phyloP scores from a whole-genome alignment of 2,329 filamentous ascomycete genomes.

The Cadophora gregata region DNA sequence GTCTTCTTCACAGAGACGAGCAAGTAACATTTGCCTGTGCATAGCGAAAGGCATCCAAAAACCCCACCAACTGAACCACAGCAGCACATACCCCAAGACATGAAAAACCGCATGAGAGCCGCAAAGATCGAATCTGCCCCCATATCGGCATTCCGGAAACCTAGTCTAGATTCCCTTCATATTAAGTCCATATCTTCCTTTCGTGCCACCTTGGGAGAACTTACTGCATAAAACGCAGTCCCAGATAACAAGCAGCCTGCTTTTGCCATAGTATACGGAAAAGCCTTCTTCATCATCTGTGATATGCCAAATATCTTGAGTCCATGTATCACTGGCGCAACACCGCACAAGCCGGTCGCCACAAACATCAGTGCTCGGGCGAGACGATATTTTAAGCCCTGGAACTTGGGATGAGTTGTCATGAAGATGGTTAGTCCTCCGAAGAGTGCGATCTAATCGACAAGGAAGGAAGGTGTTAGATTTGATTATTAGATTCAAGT shows the following conservation, averaged over 20 bases:
- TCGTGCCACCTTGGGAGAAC: constrained; percentile 16
- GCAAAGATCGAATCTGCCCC: constrained; percentile 37
- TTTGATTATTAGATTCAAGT: too few relatives aligned
- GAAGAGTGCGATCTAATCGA: constrained; percentile 46
- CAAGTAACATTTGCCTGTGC: neutral
- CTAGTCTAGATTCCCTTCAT: constrained; percentile 28
- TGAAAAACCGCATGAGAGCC: constrained; percentile 39
- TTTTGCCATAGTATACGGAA: neutral
- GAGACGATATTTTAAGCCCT: constrained; percentile 34
- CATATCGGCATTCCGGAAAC: constrained; percentile 30
- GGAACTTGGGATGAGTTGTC: constrained; percentile 33
- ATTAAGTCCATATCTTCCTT: constrained; percentile 29
- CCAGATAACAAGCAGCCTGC: constrained; percentile 25
- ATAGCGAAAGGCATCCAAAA: constrained; percentile 3
- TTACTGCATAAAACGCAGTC: constrained; percentile 29
- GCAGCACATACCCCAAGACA: constrained; percentile 30
- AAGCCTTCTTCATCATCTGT: constrained; percentile 18
- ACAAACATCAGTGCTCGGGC: constrained; percentile 35
- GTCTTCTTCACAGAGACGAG: too few relatives aligned
- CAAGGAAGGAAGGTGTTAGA: neutral
- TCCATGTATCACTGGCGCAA: constrained; percentile 35
- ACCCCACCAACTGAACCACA: constrained; percentile 25
- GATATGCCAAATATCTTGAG: constrained; percentile 27
- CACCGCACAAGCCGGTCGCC: constrained; percentile 31
- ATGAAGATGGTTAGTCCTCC: constrained; percentile 45